Base-by-base conservation (phyloP, 176 grass and related monocot genomes). In the Oryza coarctata region DNA sequence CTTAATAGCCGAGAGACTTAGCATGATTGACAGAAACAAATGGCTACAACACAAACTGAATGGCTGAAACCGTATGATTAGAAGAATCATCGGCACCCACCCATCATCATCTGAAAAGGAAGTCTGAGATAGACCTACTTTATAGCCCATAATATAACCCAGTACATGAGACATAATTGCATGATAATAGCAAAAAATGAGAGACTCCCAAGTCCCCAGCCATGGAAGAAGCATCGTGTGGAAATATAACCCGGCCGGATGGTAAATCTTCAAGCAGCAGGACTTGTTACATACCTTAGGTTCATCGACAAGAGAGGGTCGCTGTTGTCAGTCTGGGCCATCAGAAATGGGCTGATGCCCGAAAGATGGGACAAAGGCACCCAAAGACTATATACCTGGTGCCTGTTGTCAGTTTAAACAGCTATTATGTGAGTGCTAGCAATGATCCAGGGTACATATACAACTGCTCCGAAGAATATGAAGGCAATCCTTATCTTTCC, bases 401-500 rank as follows among this genome's bases (percentile, higher is more conserved):
- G 9, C 38, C 38, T 39, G 90, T 50, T 49, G 27, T 49, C 15
- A 88, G 83, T 72, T 8, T 52, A 71, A 85, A 88, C 32, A 88
- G 90, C 27, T 61, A 77, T 30, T 91, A 76, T 65, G 29, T 44
- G 50, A 41, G 1, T 10, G 63, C 86, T 50, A 86, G 3, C 25
- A 82, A 73, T 33, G 86, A 69, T 4, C 49, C 14, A 31, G 90
- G 90, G 1, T 86, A 88, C 52, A 0, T 83, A 2, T 88, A 82
- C 68, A 78, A 63, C 30, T 88, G 89, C 27, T 82, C 67, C 5
- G 0, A 41, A 43, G 90, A 78, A 6, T 91, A 91, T 12, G 20
- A 79, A 6, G 86, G 80, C 5, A 87, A 83, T 27, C 80, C 86
- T 40, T 83, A 87, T 43, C 65, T 83, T 39, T 25, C 0, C 1